These are phyloP conservation scores for Coelastrella sp. DNA, from an alignment of 139 green algal genomes.

Conservation along the genomic window DNA sequence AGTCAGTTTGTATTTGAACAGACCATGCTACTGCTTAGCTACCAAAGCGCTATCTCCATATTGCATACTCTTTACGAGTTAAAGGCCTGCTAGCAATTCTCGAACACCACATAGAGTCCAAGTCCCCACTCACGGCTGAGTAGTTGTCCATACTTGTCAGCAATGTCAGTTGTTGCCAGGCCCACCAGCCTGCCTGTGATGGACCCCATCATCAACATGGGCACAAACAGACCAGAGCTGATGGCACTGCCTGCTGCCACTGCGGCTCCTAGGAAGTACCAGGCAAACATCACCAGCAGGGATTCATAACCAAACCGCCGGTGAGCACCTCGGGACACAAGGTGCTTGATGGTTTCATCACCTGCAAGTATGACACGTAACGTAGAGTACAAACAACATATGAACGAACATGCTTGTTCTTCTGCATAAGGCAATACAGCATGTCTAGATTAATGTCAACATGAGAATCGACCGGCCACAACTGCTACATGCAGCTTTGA, in stretches of 20 bases:
- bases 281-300: conserved; percentile 77
- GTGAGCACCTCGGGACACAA: conserved; percentile 86
- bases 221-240: conserved; percentile 87
- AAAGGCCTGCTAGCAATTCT: background rate
- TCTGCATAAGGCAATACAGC: too few species aligned
- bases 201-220: conserved; percentile 89
- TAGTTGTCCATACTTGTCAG: conserved; percentile 45
- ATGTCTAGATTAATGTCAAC: too few species aligned
- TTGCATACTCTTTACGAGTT: background rate
- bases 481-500: too few species aligned
- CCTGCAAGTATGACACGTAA: conserved; percentile 53
- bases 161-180: conserved; percentile 68
- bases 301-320: conserved; percentile 83
- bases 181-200: conserved; percentile 67
- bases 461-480: too few species aligned
- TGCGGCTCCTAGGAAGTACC: conserved; percentile 63
- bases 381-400: too few species aligned
- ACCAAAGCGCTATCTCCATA: background rate
- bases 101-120: background rate
- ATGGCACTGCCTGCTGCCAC: conserved; percentile 75
- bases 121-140: conserved; percentile 19
- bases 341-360: conserved; percentile 87
- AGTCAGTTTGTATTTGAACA: too few species aligned
- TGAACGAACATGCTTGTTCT: too few species aligned
- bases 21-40: background rate